A percentile compares a stretch with the other conserved stretches of the same genome.
These are phyloP conservation scores for Agarophyton chilense DNA, from an alignment of 23 red algal genomes.

Conservation along the genomic window DNA sequence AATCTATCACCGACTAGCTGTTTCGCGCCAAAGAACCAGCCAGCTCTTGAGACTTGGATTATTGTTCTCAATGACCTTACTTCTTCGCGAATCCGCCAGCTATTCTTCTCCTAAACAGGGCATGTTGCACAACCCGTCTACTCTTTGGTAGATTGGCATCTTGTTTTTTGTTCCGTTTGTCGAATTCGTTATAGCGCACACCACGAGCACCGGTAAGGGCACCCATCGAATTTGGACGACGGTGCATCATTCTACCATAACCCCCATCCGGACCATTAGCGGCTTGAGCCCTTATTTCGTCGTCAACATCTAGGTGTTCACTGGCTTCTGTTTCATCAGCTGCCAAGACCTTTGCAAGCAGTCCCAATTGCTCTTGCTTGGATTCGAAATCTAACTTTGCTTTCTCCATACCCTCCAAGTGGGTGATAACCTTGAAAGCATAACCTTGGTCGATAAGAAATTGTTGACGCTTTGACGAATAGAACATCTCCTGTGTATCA, in stretches of 20 bases:
- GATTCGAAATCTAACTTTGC: slow-evolving; percentile 71
- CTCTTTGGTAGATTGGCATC: slow-evolving; percentile 56
- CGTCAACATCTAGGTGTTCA: slow-evolving; percentile 72
- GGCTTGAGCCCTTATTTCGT: slow-evolving; percentile 48
- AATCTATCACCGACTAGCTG: background rate
- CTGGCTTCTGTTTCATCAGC: slow-evolving; percentile 91
- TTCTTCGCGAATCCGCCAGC: background rate
- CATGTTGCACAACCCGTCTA: slow-evolving; percentile 82
- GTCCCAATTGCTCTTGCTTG: slow-evolving; percentile 72
- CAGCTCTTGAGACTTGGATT: no score
- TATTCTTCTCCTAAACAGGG: slow-evolving; percentile 82
- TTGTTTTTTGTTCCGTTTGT: slow-evolving; percentile 4
- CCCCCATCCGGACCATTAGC: slow-evolving; percentile 52
- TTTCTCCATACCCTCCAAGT: slow-evolving; percentile 89
- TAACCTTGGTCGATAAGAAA: slow-evolving; percentile 99
- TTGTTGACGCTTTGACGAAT: slow-evolving; percentile 93
- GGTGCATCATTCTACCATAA: slow-evolving; percentile 18
- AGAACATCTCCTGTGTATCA: slow-evolving; percentile 97
- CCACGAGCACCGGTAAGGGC: slow-evolving; percentile 81
- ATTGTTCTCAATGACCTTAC: no score
- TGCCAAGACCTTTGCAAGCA: slow-evolving; percentile 79
- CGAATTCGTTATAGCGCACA: slow-evolving; percentile 85
- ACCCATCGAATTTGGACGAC: slow-evolving; percentile 49
- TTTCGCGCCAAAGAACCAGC: background rate
- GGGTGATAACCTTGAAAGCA: slow-evolving; percentile 97